phyloP scores from a whole-genome alignment of 176 grass and related monocot genomes.

The Miscanthus lutarioriparius region DNA sequence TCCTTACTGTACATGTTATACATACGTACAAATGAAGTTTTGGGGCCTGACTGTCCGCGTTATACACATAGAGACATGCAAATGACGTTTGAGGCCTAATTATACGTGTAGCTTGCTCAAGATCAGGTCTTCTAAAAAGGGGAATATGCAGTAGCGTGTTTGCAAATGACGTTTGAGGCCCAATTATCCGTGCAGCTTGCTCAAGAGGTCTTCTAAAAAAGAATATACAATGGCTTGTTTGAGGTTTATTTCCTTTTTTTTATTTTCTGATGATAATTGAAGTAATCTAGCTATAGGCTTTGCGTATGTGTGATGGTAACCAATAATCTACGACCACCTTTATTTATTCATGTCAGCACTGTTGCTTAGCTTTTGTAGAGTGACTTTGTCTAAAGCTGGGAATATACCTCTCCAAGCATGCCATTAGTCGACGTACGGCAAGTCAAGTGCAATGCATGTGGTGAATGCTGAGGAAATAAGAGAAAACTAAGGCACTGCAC shows the following conservation, averaged over 20 bases:
- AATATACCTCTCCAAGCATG: neutral
- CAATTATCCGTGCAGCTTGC: neutral
- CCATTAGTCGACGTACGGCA: conserved; percentile 14
- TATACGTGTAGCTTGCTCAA: neutral
- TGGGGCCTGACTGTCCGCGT: neutral
- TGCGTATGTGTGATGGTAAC: conserved; percentile 36
- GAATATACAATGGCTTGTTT: neutral
- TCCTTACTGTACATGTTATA: neutral
- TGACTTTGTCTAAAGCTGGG: neutral
- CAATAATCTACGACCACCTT: conserved; percentile 25
- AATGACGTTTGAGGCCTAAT: neutral
- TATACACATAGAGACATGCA: neutral
- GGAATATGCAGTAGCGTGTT: neutral
- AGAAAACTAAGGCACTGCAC: neutral
- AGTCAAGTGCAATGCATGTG: conserved; percentile 40
- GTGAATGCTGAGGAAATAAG: conserved; percentile 22
- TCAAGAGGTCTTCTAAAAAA: neutral
- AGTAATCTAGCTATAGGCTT: neutral
- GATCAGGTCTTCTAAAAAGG: neutral
- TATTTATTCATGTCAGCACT: conserved; percentile 25
- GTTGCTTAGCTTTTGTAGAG: conserved; percentile 22
- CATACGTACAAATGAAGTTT: too few species aligned
- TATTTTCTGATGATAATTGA: too few species aligned
- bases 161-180: neutral
- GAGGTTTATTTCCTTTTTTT: neutral